phyloP scores from a whole-genome alignment of 169 alveolate species.

The Eimeria sp. region DNA sequence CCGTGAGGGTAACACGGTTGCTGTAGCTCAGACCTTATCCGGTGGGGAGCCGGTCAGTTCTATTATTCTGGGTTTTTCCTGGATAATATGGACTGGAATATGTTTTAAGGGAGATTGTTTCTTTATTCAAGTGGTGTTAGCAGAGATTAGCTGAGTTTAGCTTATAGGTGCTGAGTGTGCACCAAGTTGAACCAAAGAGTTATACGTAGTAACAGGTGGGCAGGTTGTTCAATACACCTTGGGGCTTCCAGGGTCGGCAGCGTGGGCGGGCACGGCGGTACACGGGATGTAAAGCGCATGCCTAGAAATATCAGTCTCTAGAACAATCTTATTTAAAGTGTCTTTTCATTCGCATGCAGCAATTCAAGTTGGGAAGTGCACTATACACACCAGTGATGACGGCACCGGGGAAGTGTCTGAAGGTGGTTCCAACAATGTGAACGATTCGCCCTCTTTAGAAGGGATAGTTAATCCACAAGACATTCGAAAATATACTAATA shows the following conservation, averaged over 20 bases:
- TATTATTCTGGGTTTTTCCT: too few species aligned
- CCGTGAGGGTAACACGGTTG: too few species aligned
- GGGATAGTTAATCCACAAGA: neutral
- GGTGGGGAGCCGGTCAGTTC: too few species aligned
- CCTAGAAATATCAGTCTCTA: neutral
- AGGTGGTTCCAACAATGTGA: neutral
- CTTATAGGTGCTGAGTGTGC: too few species aligned
- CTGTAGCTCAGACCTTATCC: too few species aligned
- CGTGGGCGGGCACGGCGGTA: neutral
- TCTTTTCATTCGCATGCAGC: neutral
- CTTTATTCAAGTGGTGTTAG: too few species aligned
- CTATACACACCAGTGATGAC: neutral
- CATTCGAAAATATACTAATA: neutral
- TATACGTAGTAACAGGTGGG: too few species aligned
- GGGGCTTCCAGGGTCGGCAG: constrained; percentile 56
- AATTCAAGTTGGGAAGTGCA: neutral
- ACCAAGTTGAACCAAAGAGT: too few species aligned
- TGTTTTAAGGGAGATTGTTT: too few species aligned
- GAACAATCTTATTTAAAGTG: neutral
- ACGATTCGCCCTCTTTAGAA: neutral
- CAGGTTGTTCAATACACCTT: neutral
- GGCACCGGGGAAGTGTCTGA: neutral
- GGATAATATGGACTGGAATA: too few species aligned
- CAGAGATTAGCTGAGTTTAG: too few species aligned
- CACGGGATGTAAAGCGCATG: neutral